Evolutionary conservation across 192 early-diverging fungal genomes (phyloP), one percentile per base, ranked within the genome.

Genomic region (Obelidium mucronatum): DNA sequence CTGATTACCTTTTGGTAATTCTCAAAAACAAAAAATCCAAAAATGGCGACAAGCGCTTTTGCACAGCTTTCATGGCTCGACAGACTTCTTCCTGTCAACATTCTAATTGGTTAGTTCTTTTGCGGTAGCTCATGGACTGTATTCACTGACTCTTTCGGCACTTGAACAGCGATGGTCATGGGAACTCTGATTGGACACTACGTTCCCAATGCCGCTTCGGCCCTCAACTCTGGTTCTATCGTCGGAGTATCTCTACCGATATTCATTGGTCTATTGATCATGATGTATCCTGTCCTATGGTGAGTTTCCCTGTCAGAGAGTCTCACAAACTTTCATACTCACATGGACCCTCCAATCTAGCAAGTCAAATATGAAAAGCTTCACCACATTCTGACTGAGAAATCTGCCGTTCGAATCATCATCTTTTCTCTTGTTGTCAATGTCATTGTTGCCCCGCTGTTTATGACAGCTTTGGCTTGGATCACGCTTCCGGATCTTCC

Each of bases 261-360:
- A 42, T 71, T 77, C 56, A 53, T 93, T 54, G 91, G 91, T 1
- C 67, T 93, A 54, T 77, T 92, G 1, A 60, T 85, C 24, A 93
- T 93, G 91, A 91, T 93, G 87, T 91, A 91, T 56, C 92, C 92
- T 4, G 90, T 93, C 5, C 81, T 93, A 11, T 91, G 90, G 64
- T 83, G 79, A 86, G 17, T 77, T 2, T 77, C 19, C 54, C 17
- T 44, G 42, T 17, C 6, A 11, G 42, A 44, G 17, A 5, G 5
- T 5, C 5, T 11, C 42, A 44, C 42, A 44, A 48, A 48, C 44
- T 48, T 48, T 6, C 11, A 48, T 15, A 60, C 30, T 1, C 1
- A 19, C 17, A 60, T 24, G 0, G 24, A 15, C 15, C n/a, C 2
- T 15, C n/a, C 1, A 39, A 33, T n/a, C 68, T 60, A 63, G 55